These are phyloP conservation scores for Oidiodendron maius DNA, from an alignment of 495 filamentous ascomycete genomes.

Conservation along the genomic window DNA sequence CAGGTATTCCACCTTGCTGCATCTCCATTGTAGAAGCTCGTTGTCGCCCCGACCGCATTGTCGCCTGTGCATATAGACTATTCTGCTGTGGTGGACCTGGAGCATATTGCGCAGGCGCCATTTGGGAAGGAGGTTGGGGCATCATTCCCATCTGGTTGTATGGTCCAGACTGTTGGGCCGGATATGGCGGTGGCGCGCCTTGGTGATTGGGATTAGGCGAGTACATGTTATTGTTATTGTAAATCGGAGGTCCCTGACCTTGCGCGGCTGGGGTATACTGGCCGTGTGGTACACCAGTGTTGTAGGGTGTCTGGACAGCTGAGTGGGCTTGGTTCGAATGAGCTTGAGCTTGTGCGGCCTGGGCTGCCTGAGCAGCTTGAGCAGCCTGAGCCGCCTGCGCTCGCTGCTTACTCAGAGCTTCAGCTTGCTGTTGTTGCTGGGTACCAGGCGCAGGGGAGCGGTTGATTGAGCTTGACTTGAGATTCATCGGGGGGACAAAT, in stretches of 20 bases:
- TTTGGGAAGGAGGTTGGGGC: constrained; percentile 46
- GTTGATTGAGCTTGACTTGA: constrained; percentile 75
- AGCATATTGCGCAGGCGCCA: constrained; percentile 63
- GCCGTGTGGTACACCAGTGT: constrained; percentile 22
- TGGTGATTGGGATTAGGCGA: constrained; percentile 53
- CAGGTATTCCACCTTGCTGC: constrained; percentile 83
- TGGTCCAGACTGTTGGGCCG: constrained; percentile 54
- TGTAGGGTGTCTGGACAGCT: constrained; percentile 16
- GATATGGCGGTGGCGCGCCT: constrained; percentile 81
- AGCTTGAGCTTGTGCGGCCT: constrained; percentile 50
- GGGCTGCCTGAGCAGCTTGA: constrained; percentile 52
- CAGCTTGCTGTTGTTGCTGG: constrained; percentile 92
- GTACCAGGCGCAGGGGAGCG: constrained; percentile 93
- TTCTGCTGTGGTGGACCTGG: constrained; percentile 29
- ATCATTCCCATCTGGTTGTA: constrained; percentile 73
- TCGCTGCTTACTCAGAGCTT: constrained; percentile 84
- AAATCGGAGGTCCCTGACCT: constrained; percentile 54
- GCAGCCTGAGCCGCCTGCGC: constrained; percentile 47
- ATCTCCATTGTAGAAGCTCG: constrained; percentile 95
- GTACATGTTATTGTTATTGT: constrained; percentile 75
- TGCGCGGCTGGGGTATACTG: constrained; percentile 38
- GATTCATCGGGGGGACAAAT: constrained; percentile 96
- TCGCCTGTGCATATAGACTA: constrained; percentile 83
- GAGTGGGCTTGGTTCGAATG: constrained; percentile 38
- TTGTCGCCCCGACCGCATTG: constrained; percentile 75